Base-by-base conservation (phyloP, 1,284 basidiomycete species). In the Malassezia caprae region DNA sequence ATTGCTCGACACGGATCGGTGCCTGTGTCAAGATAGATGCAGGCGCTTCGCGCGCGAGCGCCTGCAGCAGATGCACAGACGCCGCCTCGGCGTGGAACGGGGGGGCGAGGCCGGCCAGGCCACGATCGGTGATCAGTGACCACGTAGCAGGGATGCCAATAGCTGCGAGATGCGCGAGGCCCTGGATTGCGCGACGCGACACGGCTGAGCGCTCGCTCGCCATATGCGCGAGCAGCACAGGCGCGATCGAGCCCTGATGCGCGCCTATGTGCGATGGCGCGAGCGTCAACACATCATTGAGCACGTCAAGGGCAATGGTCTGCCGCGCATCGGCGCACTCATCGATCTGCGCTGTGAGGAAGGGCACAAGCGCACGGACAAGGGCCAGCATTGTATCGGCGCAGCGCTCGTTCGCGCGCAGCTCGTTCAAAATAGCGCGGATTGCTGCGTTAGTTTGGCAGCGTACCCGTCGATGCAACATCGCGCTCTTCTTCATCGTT, bases 401-500 rank as follows among this genome's bases (percentile, higher is more conserved):
- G 13, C 15, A 34, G 32, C 27, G 19, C 28, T 41, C 42, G 43
- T 39, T 37, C 21, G 31, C 17, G 37, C 34, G 11, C 8, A 56
- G 23, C 37, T 56, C 42, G 15, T 30, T n/a, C 26, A 51, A 21
- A 24, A 48, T 15, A 11, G 48, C 43, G 13, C 47, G 58, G 13
- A 57, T 30, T 4, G 47, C 48, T 39, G 19, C 11, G 34, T 17
- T 28, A 45, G 43, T 17, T 10, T 11, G 17, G 8, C 2, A 11
- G 50, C 59, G 17, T 32, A 58, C 90, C 91, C 48, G 96, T 81
- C 35, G 86, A 85, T 12, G 90, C 88, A 60, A 98, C 90, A 77
- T 96, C 93, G 56, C 93, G 81, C 50, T 94, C 77, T 62, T 90
- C 88, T 60, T 91, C 89, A 54, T 90, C 87, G 72, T 86, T 84